Percentiles rank a stretch among this genome's conserved stretches.
phyloP scores from a whole-genome alignment of 192 early-diverging fungal species.

The Geranomyces variabilis region DNA sequence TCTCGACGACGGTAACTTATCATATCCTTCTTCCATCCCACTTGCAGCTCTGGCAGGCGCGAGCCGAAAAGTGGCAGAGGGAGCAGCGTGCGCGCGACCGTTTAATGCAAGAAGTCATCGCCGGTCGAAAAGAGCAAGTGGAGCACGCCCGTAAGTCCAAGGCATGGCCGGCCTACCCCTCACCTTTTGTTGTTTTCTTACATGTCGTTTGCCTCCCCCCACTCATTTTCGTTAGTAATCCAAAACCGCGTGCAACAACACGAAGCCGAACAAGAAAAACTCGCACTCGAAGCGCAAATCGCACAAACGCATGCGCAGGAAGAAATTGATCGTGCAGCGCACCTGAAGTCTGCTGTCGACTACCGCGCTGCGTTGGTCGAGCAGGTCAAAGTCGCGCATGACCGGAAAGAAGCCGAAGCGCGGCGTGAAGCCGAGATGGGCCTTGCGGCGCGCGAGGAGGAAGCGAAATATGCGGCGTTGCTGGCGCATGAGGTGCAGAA shows the following conservation, averaged over 20 bases:
- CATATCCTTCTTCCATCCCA: no score
- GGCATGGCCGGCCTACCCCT: not conserved
- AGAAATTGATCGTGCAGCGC: slow-evolving; percentile 30
- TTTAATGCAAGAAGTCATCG: slow-evolving; percentile 56
- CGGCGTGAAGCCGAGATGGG: slow-evolving; percentile 20
- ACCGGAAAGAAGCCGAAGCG: slow-evolving; percentile 31
- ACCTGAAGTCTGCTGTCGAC: slow-evolving; percentile 13
- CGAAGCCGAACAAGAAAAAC: slow-evolving; percentile 39
- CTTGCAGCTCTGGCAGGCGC: slow-evolving; percentile 46
- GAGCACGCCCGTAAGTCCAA: slow-evolving; percentile 40
- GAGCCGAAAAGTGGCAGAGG: slow-evolving; percentile 54
- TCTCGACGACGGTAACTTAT: no score
- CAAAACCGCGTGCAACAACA: slow-evolving; percentile 39
- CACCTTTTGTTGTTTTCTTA: not conserved
- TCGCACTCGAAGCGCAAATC: slow-evolving; percentile 40
- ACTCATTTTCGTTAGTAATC: slow-evolving; percentile 27
- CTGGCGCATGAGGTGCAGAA: slow-evolving; percentile 31
- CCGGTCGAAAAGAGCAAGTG: slow-evolving; percentile 50
- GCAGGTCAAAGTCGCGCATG: slow-evolving; percentile 44
- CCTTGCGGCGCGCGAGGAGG: slow-evolving; percentile 28
- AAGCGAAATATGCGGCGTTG: slow-evolving; percentile 38
- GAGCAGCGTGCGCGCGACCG: slow-evolving; percentile 55
- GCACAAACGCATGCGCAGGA: slow-evolving; percentile 38
- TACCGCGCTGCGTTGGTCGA: slow-evolving; percentile 39
- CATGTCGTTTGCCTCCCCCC: not conserved